Conservation (phyloP, 2,329 filamentous ascomycete species). For the Diaporthe sp. region DNA sequence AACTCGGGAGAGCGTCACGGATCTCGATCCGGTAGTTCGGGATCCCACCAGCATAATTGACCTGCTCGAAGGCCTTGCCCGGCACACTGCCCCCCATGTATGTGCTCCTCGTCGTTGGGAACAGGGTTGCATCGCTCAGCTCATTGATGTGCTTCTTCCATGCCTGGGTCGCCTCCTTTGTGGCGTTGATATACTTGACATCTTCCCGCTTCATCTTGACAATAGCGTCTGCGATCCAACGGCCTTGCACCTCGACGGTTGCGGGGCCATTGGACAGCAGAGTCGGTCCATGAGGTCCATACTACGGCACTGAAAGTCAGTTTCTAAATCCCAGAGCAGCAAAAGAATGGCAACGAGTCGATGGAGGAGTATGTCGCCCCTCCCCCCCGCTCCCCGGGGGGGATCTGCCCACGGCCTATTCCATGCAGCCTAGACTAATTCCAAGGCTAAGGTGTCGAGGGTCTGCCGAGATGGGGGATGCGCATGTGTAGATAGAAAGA, state of each 20-base stretch:
- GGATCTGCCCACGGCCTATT: neutral
- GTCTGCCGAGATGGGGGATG: neutral
- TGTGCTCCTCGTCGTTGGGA: slow-evolving; percentile 62
- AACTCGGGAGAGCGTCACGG: slow-evolving; percentile 49
- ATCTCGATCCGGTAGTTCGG: slow-evolving; percentile 50
- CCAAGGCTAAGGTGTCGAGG: no score
- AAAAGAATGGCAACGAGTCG: neutral
- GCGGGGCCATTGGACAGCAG: slow-evolving; percentile 68
- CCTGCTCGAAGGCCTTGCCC: slow-evolving; percentile 64
- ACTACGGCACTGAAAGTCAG: slow-evolving; percentile 44
- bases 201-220: slow-evolving; percentile 58
- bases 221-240: slow-evolving; percentile 67
- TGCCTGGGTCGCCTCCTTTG: slow-evolving; percentile 55
- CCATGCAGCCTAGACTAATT: neutral
- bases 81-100: slow-evolving; percentile 65
- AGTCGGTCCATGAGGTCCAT: slow-evolving; percentile 69
- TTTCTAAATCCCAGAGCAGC: neutral
- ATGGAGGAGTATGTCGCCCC: neutral
- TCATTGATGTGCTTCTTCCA: slow-evolving; percentile 65
- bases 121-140: slow-evolving; percentile 59
- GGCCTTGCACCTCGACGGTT: slow-evolving; percentile 66
- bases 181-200: slow-evolving; percentile 65
- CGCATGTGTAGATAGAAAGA: neutral
- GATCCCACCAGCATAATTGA: slow-evolving; percentile 61
- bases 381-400: no score